Evolutionary conservation across 495 filamentous ascomycete species (phyloP).

Genomic region (Aspergillus ellipticus): DNA sequence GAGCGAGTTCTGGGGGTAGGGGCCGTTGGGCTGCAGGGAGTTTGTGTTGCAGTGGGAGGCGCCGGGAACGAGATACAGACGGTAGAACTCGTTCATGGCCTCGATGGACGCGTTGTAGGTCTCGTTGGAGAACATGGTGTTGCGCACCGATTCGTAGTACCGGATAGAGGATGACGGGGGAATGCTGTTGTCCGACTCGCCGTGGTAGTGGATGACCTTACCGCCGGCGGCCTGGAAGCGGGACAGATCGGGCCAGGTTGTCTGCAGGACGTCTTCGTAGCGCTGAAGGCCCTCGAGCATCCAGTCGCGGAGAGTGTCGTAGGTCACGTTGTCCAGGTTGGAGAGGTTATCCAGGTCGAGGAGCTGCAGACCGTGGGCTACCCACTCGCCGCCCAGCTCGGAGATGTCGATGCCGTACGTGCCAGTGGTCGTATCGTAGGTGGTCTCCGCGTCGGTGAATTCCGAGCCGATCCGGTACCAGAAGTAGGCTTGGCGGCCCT

Average conservation of each 20-base stretch:
- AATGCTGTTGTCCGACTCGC: constrained; percentile 47
- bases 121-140: constrained; percentile 43
- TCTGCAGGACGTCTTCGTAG: constrained; percentile 28
- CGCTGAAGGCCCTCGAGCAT: constrained; percentile 31
- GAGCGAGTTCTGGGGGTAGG: constrained; percentile 43
- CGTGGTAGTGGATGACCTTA: constrained; percentile 52
- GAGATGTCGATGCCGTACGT: constrained; percentile 22
- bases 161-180: constrained; percentile 46
- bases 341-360: constrained; percentile 23
- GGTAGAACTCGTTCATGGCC: constrained; percentile 44
- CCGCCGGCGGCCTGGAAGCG: constrained; percentile 40
- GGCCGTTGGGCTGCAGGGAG: constrained; percentile 36
- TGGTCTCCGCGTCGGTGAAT: constrained; percentile 24
- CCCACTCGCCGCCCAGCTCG: constrained; percentile 23
- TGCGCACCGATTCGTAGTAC: constrained; percentile 49
- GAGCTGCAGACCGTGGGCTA: constrained; percentile 24
- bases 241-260: constrained; percentile 43
- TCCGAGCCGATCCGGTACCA: constrained; percentile 29
- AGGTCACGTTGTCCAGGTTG: constrained; percentile 41
- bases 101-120: constrained; percentile 27
- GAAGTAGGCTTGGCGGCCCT: constrained; percentile 34
- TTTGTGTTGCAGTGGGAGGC: constrained; percentile 47
- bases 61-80: constrained; percentile 49
- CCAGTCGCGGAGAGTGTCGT: constrained; percentile 47
- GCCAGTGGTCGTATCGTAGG: constrained; percentile 17